phyloP scores from a whole-genome alignment of 2,329 filamentous ascomycete species.

The Hypoxylon rubiginosum region DNA sequence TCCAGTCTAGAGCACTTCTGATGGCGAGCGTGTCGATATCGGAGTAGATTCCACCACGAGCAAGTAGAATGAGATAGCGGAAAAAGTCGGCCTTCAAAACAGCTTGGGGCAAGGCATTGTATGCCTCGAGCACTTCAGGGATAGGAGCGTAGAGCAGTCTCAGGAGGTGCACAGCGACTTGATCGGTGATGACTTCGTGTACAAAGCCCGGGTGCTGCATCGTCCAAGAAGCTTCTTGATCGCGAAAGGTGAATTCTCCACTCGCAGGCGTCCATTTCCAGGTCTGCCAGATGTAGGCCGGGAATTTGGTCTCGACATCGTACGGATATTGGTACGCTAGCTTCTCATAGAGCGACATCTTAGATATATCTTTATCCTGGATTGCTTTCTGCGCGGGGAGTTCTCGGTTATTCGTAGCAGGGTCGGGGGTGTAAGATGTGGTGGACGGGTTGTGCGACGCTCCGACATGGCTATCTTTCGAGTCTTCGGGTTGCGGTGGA shows the following conservation, averaged over 20 bases:
- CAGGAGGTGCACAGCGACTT: slow-evolving; percentile 84
- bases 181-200: slow-evolving; percentile 96
- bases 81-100: slow-evolving; percentile 86
- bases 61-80: slow-evolving; percentile 76
- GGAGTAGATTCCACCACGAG: slow-evolving; percentile 78
- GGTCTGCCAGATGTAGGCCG: slow-evolving; percentile 99
- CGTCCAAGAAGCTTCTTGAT: slow-evolving; percentile 91
- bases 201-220: slow-evolving; percentile 89
- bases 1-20: slow-evolving; percentile 87
- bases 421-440: slow-evolving; percentile 36
- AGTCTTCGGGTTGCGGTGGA: slow-evolving; percentile 40
- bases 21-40: slow-evolving; percentile 94
- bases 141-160: slow-evolving; percentile 87
- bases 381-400: slow-evolving; percentile 72
- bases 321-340: slow-evolving; percentile 95
- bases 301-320: slow-evolving; percentile 88
- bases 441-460: slow-evolving; percentile 41
- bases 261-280: slow-evolving; percentile 91
- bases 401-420: slow-evolving; percentile 42
- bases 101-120: slow-evolving; percentile 77
- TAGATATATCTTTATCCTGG: slow-evolving; percentile 71
- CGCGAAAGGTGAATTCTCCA: slow-evolving; percentile 82
- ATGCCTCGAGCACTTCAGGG: slow-evolving; percentile 83
- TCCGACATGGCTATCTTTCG: slow-evolving; percentile 32
- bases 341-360: slow-evolving; percentile 81